Evolutionary conservation across 345 rosid genomes (phyloP).

Genomic region (Brassica juncea): DNA sequence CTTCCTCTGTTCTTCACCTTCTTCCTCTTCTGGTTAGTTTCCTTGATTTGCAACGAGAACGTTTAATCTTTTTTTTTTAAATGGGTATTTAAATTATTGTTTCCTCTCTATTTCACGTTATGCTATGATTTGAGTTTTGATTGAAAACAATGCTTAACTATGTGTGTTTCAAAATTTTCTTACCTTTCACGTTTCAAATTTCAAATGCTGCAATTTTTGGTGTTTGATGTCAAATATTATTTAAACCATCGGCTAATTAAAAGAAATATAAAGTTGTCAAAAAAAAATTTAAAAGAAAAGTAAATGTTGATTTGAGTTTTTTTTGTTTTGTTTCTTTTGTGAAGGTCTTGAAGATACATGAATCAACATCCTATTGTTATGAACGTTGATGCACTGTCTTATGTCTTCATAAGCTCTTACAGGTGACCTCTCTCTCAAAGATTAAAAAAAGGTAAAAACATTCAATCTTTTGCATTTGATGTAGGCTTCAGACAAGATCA

Average conservation of each 20-base stretch:
- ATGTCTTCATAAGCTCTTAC: conserved; percentile 17
- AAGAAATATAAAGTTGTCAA: not conserved
- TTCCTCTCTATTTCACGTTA: not conserved
- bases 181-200: conserved; percentile 27
- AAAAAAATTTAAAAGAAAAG: not conserved
- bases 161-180: conserved; percentile 14
- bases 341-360: conserved; percentile 41
- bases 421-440: conserved; percentile 25
- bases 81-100: not conserved
- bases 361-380: conserved; percentile 32
- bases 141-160: conserved; percentile 22
- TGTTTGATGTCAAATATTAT: conserved; percentile 2
- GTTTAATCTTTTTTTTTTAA: not conserved
- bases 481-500: conserved; percentile 14
- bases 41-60: not conserved
- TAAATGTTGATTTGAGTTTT: no score
- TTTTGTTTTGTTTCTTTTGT: not conserved
- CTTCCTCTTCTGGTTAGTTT: conserved; percentile 24
- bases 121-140: conserved; percentile 2
- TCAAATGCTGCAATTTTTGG: conserved; percentile 22
- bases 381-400: conserved; percentile 11
- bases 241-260: conserved; percentile 5
- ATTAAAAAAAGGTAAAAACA: not conserved
- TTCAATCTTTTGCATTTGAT: not conserved
- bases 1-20: conserved; percentile 33